Percentiles rank a stretch among this genome's conserved stretches.
Conservation (phyloP, 2,329 filamentous ascomycete species). For the Metarhizium album region DNA sequence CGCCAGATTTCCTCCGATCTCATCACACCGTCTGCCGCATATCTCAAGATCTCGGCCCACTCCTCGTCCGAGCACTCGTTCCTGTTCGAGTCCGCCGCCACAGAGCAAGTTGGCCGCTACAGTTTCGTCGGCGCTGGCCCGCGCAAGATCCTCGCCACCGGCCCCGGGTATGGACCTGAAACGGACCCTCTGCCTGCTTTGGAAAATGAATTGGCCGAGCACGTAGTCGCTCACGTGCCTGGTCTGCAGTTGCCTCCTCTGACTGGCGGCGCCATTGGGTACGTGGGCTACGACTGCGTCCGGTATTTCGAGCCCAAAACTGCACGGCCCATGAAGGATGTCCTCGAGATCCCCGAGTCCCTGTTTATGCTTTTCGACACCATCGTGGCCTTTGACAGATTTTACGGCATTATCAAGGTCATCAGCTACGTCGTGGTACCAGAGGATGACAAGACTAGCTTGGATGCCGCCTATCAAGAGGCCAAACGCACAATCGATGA, state of each 20-base stretch:
- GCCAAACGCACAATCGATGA: constrained; percentile 53
- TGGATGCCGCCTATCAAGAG: constrained; percentile 56
- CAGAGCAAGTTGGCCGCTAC: constrained; percentile 87
- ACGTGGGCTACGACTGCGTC: constrained; percentile 95
- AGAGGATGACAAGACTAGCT: constrained; percentile 28
- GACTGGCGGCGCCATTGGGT: constrained; percentile 87
- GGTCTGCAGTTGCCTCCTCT: constrained; percentile 74
- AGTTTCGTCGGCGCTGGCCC: constrained; percentile 84
- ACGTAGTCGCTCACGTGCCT: constrained; percentile 73
- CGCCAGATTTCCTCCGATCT: constrained; percentile 84
- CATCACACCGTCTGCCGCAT: constrained; percentile 88
- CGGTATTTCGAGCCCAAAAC: constrained; percentile 97
- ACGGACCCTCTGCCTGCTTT: constrained; percentile 76
- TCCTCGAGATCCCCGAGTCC: constrained; percentile 81
- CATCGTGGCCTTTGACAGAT: constrained; percentile 87
- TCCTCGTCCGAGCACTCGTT: constrained; percentile 67
- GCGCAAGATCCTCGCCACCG: constrained; percentile 75
- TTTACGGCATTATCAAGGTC: constrained; percentile 85
- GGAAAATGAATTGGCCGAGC: constrained; percentile 67
- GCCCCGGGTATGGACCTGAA: constrained; percentile 74
- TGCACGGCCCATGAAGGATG: constrained; percentile 76
- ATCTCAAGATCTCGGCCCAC: constrained; percentile 76
- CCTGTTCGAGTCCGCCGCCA: constrained; percentile 90
- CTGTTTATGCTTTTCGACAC: constrained; percentile 97
- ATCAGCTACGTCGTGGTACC: constrained; percentile 80